Percentiles rank a stretch among this genome's conserved stretches.
phyloP scores from a whole-genome alignment of 2,329 filamentous ascomycete species.

The Neophaeococcomyces aloes region DNA sequence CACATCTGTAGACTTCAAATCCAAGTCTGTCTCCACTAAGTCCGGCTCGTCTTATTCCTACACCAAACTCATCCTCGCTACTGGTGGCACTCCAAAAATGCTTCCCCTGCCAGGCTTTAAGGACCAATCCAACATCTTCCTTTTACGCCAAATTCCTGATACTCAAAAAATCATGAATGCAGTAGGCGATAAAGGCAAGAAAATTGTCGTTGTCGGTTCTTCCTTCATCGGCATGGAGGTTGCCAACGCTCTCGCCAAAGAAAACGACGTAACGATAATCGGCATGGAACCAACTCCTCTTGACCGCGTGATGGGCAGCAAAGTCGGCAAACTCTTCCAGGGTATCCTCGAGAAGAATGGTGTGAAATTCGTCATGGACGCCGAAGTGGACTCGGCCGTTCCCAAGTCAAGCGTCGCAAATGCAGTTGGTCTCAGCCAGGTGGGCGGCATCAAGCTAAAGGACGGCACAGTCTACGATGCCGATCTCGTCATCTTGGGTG shows the following conservation, averaged over 20 bases:
- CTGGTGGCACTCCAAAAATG: conserved; percentile 65
- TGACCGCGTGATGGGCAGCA: conserved; percentile 70
- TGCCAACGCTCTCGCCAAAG: conserved; percentile 68
- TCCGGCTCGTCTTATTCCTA: conserved; percentile 63
- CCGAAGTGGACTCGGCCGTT: conserved; percentile 71
- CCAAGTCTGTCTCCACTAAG: conserved; percentile 64
- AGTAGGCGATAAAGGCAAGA: conserved; percentile 71
- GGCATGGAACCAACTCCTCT: conserved; percentile 82
- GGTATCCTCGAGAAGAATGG: conserved; percentile 71
- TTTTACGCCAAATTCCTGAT: conserved; percentile 67
- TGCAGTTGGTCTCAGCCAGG: conserved; percentile 36
- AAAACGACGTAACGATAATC: conserved; percentile 74
- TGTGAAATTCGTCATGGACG: conserved; percentile 76
- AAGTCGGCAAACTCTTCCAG: conserved; percentile 73
- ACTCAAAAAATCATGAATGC: conserved; percentile 66
- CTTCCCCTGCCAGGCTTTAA: conserved; percentile 80
- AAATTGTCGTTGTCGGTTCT: conserved; percentile 81
- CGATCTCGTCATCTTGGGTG: conserved; percentile 82
- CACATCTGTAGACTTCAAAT: conserved; percentile 62
- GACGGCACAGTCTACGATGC: conserved; percentile 76
- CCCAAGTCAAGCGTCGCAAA: conserved; percentile 56
- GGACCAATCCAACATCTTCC: conserved; percentile 76
- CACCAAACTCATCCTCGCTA: conserved; percentile 80
- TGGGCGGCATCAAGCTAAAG: conserved; percentile 72
- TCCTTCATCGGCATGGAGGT: conserved; percentile 98